Evolutionary conservation across 2,329 filamentous ascomycete species (phyloP).

Genomic region (Botrytis paeoniae): DNA sequence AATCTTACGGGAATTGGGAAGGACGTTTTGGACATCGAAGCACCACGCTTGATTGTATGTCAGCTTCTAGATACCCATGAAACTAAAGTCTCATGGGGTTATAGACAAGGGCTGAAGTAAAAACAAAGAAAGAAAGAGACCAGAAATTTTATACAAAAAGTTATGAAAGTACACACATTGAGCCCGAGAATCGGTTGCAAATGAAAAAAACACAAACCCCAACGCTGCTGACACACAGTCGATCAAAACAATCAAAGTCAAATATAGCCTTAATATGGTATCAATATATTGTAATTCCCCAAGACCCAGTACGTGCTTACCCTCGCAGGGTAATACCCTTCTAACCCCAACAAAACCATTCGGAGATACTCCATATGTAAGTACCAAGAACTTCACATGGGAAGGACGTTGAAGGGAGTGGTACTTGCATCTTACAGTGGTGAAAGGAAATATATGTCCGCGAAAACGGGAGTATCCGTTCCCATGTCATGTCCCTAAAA

Average conservation of each 20-base stretch:
- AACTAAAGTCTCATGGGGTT: not conserved
- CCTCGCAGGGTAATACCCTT: slow-evolving; percentile 4
- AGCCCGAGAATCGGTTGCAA: slow-evolving; percentile 6
- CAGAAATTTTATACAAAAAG: not conserved
- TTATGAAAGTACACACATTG: not conserved
- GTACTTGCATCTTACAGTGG: slow-evolving; percentile 17
- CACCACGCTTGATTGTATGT: slow-evolving; percentile 11
- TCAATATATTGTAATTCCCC: slow-evolving; percentile 16
- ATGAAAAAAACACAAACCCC: not conserved
- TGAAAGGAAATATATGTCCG: slow-evolving; percentile 17
- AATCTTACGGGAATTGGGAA: not conserved
- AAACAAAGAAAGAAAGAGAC: not conserved
- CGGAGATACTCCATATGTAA: not conserved
- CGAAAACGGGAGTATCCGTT: slow-evolving; percentile 32
- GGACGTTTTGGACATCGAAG: slow-evolving; percentile 12
- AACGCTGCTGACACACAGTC: slow-evolving; percentile 10
- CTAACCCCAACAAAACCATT: not conserved
- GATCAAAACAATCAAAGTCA: slow-evolving; percentile 7
- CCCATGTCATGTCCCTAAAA: slow-evolving; percentile 16
- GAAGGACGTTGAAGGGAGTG: slow-evolving; percentile 13
- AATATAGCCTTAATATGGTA: slow-evolving; percentile 18
- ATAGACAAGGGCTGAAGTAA: not conserved
- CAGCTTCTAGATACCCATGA: slow-evolving; percentile 13
- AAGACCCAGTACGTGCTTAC: slow-evolving; percentile 6
- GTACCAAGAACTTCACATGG: slow-evolving; percentile 15